Conservation (phyloP, 192 early-diverging fungal species). For the Powellomyces hirtus region DNA sequence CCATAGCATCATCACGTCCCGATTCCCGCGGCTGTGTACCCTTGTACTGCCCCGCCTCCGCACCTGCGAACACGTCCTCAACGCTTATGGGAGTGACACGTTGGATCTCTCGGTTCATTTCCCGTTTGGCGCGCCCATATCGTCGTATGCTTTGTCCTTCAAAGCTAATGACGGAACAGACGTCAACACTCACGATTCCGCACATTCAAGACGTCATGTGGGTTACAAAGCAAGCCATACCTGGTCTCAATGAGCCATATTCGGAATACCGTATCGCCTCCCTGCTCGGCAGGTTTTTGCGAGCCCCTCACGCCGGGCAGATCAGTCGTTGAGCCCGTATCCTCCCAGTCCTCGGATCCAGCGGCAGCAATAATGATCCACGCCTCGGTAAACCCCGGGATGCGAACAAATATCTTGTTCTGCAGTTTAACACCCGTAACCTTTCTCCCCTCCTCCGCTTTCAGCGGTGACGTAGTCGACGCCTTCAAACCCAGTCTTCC, state of each 20-base stretch:
- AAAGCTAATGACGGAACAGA: no score
- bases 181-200: neutral
- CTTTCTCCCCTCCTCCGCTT: neutral
- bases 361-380: constrained; percentile 19
- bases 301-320: neutral
- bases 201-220: no score
- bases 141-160: constrained; percentile 1
- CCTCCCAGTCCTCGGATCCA: neutral
- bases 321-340: neutral
- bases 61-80: neutral
- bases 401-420: constrained; percentile 3
- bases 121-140: neutral
- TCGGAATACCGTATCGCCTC: neutral
- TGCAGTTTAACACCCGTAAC: neutral
- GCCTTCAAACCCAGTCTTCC: constrained; percentile 4
- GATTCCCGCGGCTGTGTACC: neutral
- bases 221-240: no score
- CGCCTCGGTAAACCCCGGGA: constrained; percentile 1
- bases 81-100: neutral
- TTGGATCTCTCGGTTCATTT: constrained; percentile 2
- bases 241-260: constrained; percentile 15
- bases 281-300: neutral
- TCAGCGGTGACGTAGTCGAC: neutral
- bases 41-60: neutral
- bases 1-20: neutral